These are phyloP conservation scores for Ustilago sp. DNA, from an alignment of 1,284 basidiomycete species.

Conservation along the genomic window DNA sequence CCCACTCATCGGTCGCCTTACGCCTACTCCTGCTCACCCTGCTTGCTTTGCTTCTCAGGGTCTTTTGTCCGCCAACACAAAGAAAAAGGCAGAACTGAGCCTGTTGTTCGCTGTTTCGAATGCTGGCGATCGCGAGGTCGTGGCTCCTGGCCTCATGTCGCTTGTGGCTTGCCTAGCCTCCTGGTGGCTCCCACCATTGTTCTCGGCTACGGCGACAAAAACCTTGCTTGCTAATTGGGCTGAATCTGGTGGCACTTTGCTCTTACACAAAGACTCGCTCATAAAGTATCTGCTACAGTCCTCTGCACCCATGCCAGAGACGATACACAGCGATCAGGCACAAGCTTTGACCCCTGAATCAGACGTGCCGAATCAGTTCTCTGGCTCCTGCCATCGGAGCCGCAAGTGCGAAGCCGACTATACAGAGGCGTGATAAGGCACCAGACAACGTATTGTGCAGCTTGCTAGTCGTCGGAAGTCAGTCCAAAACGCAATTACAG, in stretches of 20 bases:
- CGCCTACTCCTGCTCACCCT: background rate
- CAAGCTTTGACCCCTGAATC: background rate
- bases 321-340: background rate
- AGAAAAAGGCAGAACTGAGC: background rate
- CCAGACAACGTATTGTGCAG: background rate
- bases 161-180: background rate
- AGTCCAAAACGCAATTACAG: background rate
- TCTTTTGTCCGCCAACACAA: background rate
- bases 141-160: background rate
- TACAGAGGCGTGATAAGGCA: background rate
- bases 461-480: background rate
- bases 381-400: background rate
- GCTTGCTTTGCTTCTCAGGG: background rate
- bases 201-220: conserved; percentile 8
- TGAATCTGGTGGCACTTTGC: background rate
- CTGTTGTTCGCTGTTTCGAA: background rate
- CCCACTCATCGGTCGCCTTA: conserved; percentile 4
- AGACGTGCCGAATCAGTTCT: background rate
- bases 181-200: background rate
- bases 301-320: background rate
- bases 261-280: background rate
- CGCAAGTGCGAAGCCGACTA: background rate
- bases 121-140: conserved; percentile 18
- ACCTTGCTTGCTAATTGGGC: background rate
- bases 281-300: background rate